Evolutionary conservation across 2,329 filamentous ascomycete genomes (phyloP).

Genomic region (Seiridium unicorne): DNA sequence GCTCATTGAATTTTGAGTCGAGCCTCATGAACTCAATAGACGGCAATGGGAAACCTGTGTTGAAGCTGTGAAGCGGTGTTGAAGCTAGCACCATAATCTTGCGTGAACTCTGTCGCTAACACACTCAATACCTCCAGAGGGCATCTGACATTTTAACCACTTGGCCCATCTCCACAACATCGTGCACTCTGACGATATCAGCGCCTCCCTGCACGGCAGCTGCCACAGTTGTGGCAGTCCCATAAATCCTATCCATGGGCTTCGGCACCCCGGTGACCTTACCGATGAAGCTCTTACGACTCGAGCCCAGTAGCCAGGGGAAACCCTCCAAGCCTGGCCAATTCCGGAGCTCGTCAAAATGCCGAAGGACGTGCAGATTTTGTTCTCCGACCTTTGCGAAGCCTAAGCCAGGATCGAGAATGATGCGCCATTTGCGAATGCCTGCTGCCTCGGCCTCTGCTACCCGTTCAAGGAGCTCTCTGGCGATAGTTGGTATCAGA

Average conservation of each 20-base stretch:
- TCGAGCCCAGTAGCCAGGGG: conserved; percentile 87
- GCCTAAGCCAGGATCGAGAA: conserved; percentile 90
- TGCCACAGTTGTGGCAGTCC: conserved; percentile 84
- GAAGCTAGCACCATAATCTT: background rate
- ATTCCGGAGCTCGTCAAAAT: conserved; percentile 61
- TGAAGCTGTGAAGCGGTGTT: background rate
- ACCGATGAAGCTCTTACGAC: conserved; percentile 88
- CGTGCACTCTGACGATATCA: conserved; percentile 90
- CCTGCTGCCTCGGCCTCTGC: conserved; percentile 75
- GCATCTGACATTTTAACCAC: conserved; percentile 88
- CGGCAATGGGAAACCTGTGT: background rate
- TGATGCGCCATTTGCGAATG: conserved; percentile 87
- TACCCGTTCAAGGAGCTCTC: conserved; percentile 70
- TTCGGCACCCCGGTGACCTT: conserved; percentile 72
- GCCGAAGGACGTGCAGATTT: conserved; percentile 76
- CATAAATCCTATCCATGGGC: conserved; percentile 72
- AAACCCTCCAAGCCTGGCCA: conserved; percentile 66
- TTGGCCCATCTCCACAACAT: conserved; percentile 81
- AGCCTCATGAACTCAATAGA: too few relatives aligned
- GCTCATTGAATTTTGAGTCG: too few relatives aligned
- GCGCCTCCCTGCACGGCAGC: conserved; percentile 84
- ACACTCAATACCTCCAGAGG: conserved; percentile 66
- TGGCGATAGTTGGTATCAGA: conserved; percentile 61
- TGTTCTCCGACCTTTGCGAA: conserved; percentile 84
- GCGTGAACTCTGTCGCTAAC: background rate